Conservation (phyloP, 495 filamentous ascomycete genomes). For the Penicillium ucsense region DNA sequence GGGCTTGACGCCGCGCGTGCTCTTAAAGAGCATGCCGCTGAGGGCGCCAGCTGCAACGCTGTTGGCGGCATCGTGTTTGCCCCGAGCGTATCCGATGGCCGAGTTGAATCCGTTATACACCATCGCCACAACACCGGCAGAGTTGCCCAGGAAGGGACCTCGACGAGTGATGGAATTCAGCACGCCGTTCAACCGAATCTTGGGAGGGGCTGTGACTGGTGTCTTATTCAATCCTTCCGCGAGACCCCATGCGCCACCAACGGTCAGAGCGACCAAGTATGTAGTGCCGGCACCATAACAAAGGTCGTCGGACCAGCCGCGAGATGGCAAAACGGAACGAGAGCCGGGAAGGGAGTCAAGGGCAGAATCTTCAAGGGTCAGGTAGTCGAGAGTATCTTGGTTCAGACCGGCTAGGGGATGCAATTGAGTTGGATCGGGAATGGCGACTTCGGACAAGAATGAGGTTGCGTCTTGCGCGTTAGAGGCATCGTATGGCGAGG, state of each 20-base stretch:
- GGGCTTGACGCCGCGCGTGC: slow-evolving; percentile 75
- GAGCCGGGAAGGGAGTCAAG: slow-evolving; percentile 82
- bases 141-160: slow-evolving; percentile 95
- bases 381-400: slow-evolving; percentile 84
- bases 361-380: slow-evolving; percentile 82
- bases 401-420: slow-evolving; percentile 94
- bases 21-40: slow-evolving; percentile 93
- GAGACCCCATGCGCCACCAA: slow-evolving; percentile 87
- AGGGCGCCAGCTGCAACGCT: slow-evolving; percentile 74
- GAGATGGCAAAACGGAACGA: slow-evolving; percentile 78
- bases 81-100: slow-evolving; percentile 71
- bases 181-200: slow-evolving; percentile 83
- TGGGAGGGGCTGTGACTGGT: slow-evolving; percentile 63
- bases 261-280: slow-evolving; percentile 74
- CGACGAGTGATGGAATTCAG: slow-evolving; percentile 86
- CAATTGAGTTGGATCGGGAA: slow-evolving; percentile 74
- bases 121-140: slow-evolving; percentile 87
- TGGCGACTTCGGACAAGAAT: slow-evolving; percentile 60
- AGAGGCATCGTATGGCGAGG: slow-evolving; percentile 56
- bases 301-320: slow-evolving; percentile 95
- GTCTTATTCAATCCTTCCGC: slow-evolving; percentile 75
- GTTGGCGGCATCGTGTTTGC: slow-evolving; percentile 87
- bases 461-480: slow-evolving; percentile 69
- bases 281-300: slow-evolving; percentile 95
- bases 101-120: slow-evolving; percentile 92